Percentiles rank a stretch among this genome's conserved stretches.
Conservation (phyloP, 352 stramenopile genomes). For the Globisporangium splendens region DNA sequence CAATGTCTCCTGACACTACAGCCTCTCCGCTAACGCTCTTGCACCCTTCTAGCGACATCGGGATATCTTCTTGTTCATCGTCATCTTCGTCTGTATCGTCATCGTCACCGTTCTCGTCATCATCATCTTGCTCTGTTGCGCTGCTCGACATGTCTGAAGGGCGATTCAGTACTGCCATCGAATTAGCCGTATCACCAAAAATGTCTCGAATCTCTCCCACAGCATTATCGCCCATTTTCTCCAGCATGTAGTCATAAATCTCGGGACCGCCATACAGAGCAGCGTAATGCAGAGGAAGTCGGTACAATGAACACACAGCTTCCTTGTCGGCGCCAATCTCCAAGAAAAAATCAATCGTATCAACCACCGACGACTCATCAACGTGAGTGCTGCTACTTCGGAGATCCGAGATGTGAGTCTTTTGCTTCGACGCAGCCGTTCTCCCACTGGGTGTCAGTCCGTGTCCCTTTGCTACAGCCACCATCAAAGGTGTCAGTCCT, state of each 20-base stretch:
- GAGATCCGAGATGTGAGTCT: slow-evolving; percentile 31
- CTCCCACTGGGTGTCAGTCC: slow-evolving; percentile 26
- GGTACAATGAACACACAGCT: slow-evolving; percentile 65
- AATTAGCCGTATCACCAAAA: slow-evolving; percentile 51
- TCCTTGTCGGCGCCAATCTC: slow-evolving; percentile 51
- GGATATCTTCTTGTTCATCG: slow-evolving; percentile 33
- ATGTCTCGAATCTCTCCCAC: slow-evolving; percentile 62
- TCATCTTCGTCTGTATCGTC: slow-evolving; percentile 14
- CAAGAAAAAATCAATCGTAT: slow-evolving; percentile 75
- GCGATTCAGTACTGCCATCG: slow-evolving; percentile 41
- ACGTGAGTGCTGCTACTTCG: slow-evolving; percentile 43
- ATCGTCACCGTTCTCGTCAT: slow-evolving; percentile 3
- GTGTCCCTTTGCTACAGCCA: slow-evolving; percentile 53
- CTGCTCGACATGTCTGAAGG: slow-evolving; percentile 20
- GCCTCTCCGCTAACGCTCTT: slow-evolving; percentile 23
- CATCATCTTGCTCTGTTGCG: slow-evolving; percentile 12
- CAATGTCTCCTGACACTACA: slow-evolving; percentile 38
- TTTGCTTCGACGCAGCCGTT: slow-evolving; percentile 21
- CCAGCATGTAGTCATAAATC: slow-evolving; percentile 50
- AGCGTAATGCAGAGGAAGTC: slow-evolving; percentile 73
- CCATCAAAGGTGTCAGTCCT: slow-evolving; percentile 75
- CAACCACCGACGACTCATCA: slow-evolving; percentile 52
- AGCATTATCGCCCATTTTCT: slow-evolving; percentile 36
- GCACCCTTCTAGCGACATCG: slow-evolving; percentile 42
- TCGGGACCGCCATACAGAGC: slow-evolving; percentile 56